Evolutionary conservation across 1,284 basidiomycete genomes (phyloP).

Genomic region (Rhodofomes roseus): DNA sequence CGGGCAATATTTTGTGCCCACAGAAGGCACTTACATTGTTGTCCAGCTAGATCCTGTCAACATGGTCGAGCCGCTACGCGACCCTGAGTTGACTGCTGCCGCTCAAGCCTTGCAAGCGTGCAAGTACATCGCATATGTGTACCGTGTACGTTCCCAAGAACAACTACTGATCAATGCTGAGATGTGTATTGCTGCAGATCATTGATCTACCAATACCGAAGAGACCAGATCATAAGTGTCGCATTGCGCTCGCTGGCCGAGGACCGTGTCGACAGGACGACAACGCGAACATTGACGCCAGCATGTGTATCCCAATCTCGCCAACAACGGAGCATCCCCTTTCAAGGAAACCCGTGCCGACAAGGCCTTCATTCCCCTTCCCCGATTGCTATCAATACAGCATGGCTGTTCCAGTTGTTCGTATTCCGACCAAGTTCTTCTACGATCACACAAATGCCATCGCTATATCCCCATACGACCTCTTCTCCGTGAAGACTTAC

Average conservation of each 20-base stretch:
- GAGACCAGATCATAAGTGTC: not conserved
- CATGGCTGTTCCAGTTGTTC: not conserved
- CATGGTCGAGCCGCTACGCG: not conserved
- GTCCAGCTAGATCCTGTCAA: not conserved
- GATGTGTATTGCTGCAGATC: not conserved
- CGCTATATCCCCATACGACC: no score
- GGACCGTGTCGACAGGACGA: not conserved
- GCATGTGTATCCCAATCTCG: not conserved
- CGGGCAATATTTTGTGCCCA: not conserved
- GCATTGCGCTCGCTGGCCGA: not conserved
- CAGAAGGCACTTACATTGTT: not conserved
- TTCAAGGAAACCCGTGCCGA: not conserved
- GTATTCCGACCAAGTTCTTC: not conserved
- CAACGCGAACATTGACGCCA: not conserved
- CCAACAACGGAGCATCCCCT: not conserved
- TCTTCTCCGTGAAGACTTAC: no score
- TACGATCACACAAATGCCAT: not conserved
- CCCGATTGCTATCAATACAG: slow-evolving; percentile 1
- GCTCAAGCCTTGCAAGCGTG: not conserved
- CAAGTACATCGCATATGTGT: not conserved
- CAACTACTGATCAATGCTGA: not conserved
- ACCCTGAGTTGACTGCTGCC: not conserved
- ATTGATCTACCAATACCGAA: not conserved
- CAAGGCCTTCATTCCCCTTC: not conserved
- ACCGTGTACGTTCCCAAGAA: not conserved